phyloP scores from a whole-genome alignment of 2,329 filamentous ascomycete species.

The Colletotrichum sp. region DNA sequence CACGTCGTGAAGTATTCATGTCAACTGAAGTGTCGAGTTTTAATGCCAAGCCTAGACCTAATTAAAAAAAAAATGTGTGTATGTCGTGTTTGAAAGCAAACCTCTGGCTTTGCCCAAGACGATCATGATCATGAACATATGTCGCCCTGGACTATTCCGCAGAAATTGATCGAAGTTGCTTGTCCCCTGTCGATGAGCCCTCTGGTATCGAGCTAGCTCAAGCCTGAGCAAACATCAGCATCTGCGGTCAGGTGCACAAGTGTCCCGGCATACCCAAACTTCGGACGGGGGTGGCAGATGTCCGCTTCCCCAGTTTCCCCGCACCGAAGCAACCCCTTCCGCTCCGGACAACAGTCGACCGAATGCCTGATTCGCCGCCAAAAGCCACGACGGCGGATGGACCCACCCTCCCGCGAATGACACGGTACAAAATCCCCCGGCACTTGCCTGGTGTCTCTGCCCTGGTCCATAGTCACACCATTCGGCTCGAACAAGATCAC shows the following conservation, averaged over 20 bases:
- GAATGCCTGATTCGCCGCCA: background rate
- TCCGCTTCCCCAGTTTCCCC: slow-evolving; percentile 4
- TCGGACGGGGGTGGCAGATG: background rate
- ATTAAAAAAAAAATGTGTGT: too few species aligned
- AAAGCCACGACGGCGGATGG: background rate
- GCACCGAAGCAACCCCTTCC: background rate
- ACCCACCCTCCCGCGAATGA: background rate
- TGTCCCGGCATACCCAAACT: background rate
- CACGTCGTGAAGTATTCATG: too few species aligned
- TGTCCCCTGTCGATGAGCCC: background rate
- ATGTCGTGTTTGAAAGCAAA: too few species aligned
- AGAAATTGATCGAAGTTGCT: background rate
- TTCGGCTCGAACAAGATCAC: background rate
- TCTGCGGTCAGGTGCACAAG: background rate
- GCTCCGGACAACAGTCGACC: slow-evolving; percentile 1
- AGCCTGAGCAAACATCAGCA: too few species aligned
- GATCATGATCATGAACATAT: background rate
- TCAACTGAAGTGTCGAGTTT: too few species aligned
- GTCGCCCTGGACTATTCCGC: background rate
- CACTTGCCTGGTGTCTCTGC: background rate
- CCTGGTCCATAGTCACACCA: background rate
- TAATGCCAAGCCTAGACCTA: too few species aligned
- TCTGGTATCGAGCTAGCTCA: too few species aligned
- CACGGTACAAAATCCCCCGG: slow-evolving; percentile 6
- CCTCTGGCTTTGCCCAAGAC: too few species aligned